phyloP scores from a whole-genome alignment of 768 basidiomycete genomes.

The Tubosaeta sp. region DNA sequence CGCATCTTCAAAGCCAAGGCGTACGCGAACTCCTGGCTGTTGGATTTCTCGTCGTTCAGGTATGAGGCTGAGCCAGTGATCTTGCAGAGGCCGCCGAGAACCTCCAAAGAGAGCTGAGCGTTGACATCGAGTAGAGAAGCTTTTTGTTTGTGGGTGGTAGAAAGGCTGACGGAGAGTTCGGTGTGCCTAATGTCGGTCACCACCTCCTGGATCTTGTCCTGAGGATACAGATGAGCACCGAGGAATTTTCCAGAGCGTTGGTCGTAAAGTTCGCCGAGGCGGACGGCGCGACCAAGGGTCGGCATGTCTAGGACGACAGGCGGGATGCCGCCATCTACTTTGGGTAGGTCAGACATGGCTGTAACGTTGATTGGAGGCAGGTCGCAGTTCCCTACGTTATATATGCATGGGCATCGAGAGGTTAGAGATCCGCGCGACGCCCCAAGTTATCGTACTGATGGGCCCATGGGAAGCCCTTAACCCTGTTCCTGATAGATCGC shows the following conservation, averaged over 20 bases:
- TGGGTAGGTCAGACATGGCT: no score
- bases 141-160: neutral
- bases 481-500: no score
- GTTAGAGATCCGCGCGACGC: no score
- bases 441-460: no score
- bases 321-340: no score
- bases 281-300: neutral
- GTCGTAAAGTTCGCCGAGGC: neutral
- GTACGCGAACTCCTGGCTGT: neutral
- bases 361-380: no score
- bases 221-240: neutral
- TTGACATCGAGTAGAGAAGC: neutral
- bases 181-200: neutral
- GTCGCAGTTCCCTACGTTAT: no score
- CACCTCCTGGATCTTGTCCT: neutral
- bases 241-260: neutral
- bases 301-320: neutral
- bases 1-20: neutral
- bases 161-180: neutral
- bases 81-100: neutral
- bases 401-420: no score
- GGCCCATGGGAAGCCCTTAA: no score
- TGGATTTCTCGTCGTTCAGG: neutral
- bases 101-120: neutral
- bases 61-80: neutral